These are phyloP conservation scores for Aspergillus versicolor DNA, from an alignment of 2,329 filamentous ascomycete genomes.

Conservation along the genomic window DNA sequence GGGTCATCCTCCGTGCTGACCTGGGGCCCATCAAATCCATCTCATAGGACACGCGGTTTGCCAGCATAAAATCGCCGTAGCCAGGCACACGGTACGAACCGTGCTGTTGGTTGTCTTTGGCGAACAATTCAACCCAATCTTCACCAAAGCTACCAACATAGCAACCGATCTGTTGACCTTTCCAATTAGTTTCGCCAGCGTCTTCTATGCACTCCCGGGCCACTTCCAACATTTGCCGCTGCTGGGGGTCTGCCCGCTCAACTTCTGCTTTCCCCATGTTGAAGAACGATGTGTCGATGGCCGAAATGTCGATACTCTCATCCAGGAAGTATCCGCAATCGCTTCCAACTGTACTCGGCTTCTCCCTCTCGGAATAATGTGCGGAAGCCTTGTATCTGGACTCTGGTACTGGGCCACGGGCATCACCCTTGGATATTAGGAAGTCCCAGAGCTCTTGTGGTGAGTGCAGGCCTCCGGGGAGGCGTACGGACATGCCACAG, in stretches of 20 bases:
- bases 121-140: constrained; percentile 24
- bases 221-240: constrained; percentile 32
- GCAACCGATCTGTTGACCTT: constrained; percentile 30
- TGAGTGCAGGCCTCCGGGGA: constrained; percentile 21
- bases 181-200: constrained; percentile 26
- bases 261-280: constrained; percentile 17
- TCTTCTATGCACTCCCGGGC: constrained; percentile 33
- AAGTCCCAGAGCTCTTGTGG: constrained; percentile 21
- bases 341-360: constrained; percentile 1
- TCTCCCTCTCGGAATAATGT: constrained; percentile 20
- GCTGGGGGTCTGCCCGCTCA: constrained; percentile 31
- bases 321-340: constrained; percentile 30
- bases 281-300: constrained; percentile 33
- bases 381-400: constrained; percentile 24
- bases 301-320: constrained; percentile 23
- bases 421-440: constrained; percentile 17
- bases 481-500: constrained; percentile 14
- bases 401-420: constrained; percentile 17
- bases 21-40: constrained; percentile 22
- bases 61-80: constrained; percentile 6
- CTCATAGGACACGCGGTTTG: constrained; percentile 13
- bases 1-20: constrained; percentile 27
- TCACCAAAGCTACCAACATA: constrained; percentile 24
- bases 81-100: constrained; percentile 10
- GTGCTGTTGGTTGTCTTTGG: constrained; percentile 16